phyloP scores from a whole-genome alignment of 768 basidiomycete species.

The Strobilomyces echinocephalus region DNA sequence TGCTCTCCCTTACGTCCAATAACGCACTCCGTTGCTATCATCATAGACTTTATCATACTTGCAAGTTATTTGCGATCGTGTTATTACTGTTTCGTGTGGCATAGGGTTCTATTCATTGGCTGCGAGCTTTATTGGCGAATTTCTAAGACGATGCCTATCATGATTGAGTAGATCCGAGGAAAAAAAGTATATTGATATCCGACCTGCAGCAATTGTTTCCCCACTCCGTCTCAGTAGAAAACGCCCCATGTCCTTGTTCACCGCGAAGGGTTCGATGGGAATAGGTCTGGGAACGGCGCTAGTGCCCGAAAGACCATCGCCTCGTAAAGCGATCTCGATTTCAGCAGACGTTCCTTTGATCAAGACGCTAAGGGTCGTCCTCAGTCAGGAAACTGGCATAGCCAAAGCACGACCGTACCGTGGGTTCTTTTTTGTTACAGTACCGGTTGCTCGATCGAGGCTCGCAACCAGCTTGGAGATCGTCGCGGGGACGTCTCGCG shows the following conservation, averaged over 20 bases:
- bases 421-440: slow-evolving; percentile 71
- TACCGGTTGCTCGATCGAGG: slow-evolving; percentile 74
- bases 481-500: slow-evolving; percentile 85
- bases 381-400: slow-evolving; percentile 1
- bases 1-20: slow-evolving; percentile 14
- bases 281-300: slow-evolving; percentile 50
- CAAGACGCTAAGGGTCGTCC: slow-evolving; percentile 54
- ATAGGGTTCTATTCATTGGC: slow-evolving; percentile 1
- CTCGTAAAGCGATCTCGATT: slow-evolving; percentile 74
- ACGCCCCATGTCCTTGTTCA: slow-evolving; percentile 95
- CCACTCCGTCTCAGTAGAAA: slow-evolving; percentile 83
- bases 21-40: slow-evolving; percentile 7
- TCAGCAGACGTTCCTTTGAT: slow-evolving; percentile 83
- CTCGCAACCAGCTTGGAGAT: slow-evolving; percentile 75
- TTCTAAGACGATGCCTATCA: slow-evolving; percentile 42
- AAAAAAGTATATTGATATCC: slow-evolving; percentile 5
- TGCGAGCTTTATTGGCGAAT: slow-evolving; percentile 27
- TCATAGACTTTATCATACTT: slow-evolving; percentile 19
- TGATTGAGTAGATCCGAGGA: not conserved
- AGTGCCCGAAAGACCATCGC: slow-evolving; percentile 46
- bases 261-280: slow-evolving; percentile 79
- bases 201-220: slow-evolving; percentile 92
- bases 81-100: not conserved
- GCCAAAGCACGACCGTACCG: slow-evolving; percentile 42
- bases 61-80: slow-evolving; percentile 8